These are phyloP conservation scores for Coniella vitis DNA, from an alignment of 2,329 filamentous ascomycete genomes.

Conservation along the genomic window DNA sequence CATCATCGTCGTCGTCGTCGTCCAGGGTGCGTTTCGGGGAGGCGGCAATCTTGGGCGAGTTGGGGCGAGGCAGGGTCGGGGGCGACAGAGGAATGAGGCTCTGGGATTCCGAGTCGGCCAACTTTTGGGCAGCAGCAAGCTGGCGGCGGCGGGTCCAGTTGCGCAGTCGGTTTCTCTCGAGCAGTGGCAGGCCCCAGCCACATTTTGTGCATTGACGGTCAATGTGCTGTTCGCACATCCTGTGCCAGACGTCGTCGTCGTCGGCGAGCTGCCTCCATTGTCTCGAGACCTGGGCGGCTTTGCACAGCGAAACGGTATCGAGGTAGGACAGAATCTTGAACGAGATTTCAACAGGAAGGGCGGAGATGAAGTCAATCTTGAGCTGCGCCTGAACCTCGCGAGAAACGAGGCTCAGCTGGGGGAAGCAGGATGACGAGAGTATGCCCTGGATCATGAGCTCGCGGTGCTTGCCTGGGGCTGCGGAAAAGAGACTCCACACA, in stretches of 20 bases:
- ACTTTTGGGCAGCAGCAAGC: conserved; percentile 36
- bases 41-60: conserved; percentile 19
- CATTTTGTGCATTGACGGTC: conserved; percentile 91
- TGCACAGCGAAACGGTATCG: conserved; percentile 90
- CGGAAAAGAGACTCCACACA: conserved; percentile 96
- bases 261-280: conserved; percentile 88
- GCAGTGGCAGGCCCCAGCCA: conserved; percentile 84
- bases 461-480: conserved; percentile 85
- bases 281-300: conserved; percentile 87
- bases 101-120: conserved; percentile 15
- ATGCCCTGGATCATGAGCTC: conserved; percentile 96
- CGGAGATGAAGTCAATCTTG: conserved; percentile 92
- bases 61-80: conserved; percentile 24
- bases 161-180: conserved; percentile 81
- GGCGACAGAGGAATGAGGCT: conserved; percentile 19
- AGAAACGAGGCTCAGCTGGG: conserved; percentile 88
- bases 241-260: conserved; percentile 95
- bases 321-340: conserved; percentile 91
- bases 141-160: conserved; percentile 84
- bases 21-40: conserved; percentile 29
- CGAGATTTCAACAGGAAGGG: conserved; percentile 81
- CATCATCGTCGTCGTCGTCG: conserved; percentile 15
- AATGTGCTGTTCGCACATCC: conserved; percentile 97
- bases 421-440: conserved; percentile 94
- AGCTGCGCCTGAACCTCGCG: conserved; percentile 88